Evolutionary conservation across 441 rosid species (phyloP).

Genomic region (Breynia disticha): DNA sequence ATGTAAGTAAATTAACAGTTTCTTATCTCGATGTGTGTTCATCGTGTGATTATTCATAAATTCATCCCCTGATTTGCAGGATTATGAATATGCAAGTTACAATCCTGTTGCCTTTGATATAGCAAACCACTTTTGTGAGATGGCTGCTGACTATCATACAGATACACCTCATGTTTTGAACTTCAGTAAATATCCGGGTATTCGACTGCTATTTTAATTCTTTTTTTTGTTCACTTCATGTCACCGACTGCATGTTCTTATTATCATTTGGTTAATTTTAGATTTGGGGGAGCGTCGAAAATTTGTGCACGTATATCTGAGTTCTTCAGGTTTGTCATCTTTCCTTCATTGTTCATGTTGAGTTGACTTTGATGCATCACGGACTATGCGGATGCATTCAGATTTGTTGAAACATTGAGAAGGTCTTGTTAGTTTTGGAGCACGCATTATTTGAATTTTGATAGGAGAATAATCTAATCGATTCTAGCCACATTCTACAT

Average conservation of each 20-base stretch:
- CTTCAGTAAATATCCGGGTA: slow-evolving; percentile 77
- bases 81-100: slow-evolving; percentile 86
- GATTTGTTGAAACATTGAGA: neutral
- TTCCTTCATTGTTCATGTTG: neutral
- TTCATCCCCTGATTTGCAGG: slow-evolving; percentile 31
- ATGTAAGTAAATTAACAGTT: too few species aligned
- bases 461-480: neutral
- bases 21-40: neutral
- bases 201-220: slow-evolving; percentile 7
- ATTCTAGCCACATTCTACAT: neutral
- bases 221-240: slow-evolving; percentile 2
- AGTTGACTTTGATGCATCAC: neutral
- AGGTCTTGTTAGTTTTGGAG: neutral
- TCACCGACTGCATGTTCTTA: neutral
- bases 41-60: neutral
- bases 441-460: too few species aligned
- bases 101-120: slow-evolving; percentile 81
- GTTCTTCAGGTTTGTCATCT: slow-evolving; percentile 41
- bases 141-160: slow-evolving; percentile 91
- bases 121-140: slow-evolving; percentile 96
- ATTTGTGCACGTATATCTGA: slow-evolving; percentile 50
- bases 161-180: slow-evolving; percentile 85
- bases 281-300: slow-evolving; percentile 64
- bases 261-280: slow-evolving; percentile 15
- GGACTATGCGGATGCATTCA: neutral